These are phyloP conservation scores for Maudiozyma pseudohumilis DNA, from an alignment of 805 yeast genomes.

Conservation along the genomic window DNA sequence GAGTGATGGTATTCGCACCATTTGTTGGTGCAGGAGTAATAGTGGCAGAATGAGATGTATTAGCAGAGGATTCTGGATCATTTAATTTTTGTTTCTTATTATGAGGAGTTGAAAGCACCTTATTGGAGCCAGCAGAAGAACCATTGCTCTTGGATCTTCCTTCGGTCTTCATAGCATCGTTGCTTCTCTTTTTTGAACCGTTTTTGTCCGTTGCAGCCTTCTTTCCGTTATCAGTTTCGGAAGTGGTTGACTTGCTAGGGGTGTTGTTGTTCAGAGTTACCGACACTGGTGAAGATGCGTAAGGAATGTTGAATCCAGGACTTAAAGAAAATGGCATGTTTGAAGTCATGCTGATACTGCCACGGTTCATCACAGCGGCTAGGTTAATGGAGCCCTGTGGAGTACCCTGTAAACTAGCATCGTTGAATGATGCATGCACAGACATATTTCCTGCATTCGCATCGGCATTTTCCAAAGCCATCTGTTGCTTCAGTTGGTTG, in stretches of 20 bases:
- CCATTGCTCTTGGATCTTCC: constrained; percentile 1
- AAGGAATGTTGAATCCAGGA: constrained; percentile 44
- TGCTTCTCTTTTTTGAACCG: constrained; percentile 1
- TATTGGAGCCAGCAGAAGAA: background rate
- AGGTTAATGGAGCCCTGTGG: background rate
- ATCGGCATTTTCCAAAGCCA: constrained; percentile 3
- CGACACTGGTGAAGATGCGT: constrained; percentile 68
- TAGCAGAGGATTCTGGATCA: background rate
- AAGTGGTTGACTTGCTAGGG: background rate
- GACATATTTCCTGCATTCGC: background rate
- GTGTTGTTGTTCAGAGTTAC: constrained; percentile 37
- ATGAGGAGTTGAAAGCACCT: constrained; percentile 1
- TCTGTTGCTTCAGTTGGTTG: constrained; percentile 19
- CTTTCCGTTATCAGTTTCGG: constrained; percentile 2
- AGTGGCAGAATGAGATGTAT: constrained; percentile 4
- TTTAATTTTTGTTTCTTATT: constrained; percentile 3
- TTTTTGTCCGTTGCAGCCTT: background rate
- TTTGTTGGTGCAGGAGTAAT: constrained; percentile 1
- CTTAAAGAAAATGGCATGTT: constrained; percentile 18
- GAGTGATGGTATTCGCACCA: background rate
- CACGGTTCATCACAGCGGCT: background rate
- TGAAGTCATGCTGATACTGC: background rate
- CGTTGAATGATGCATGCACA: background rate
- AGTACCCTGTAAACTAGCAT: background rate
- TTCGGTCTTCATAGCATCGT: background rate